A percentile compares a stretch with the other conserved stretches of the same genome.
phyloP scores from a whole-genome alignment of 2,329 filamentous ascomycete genomes.

The Ceratocystis eucalypticola region DNA sequence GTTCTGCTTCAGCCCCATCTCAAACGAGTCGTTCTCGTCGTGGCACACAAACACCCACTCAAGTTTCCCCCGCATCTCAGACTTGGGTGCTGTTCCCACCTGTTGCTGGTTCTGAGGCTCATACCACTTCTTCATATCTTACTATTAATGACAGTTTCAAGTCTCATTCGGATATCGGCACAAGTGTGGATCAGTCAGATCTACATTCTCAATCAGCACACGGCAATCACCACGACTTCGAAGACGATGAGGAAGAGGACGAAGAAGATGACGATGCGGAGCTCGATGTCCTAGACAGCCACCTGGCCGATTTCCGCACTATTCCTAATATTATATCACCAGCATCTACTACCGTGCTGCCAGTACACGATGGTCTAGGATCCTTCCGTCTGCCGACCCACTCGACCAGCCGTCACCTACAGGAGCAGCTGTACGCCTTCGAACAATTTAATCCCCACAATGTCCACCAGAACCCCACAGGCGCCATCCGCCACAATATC shows the following conservation, averaged over 20 bases:
- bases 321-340: constrained; percentile 27
- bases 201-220: constrained; percentile 14
- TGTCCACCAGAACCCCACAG: constrained; percentile 32
- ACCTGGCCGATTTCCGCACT: constrained; percentile 74
- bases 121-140: constrained; percentile 17
- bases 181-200: constrained; percentile 19
- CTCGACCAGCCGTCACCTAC: constrained; percentile 42
- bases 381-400: constrained; percentile 58
- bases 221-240: constrained; percentile 15
- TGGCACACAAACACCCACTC: constrained; percentile 3
- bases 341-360: constrained; percentile 58
- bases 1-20: constrained; percentile 13
- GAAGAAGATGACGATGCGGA: constrained; percentile 53
- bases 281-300: constrained; percentile 84
- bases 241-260: constrained; percentile 7
- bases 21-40: constrained; percentile 13
- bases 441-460: constrained; percentile 69
- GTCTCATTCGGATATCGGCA: constrained; percentile 13
- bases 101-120: constrained; percentile 39
- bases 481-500: constrained; percentile 37
- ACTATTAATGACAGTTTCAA: constrained; percentile 17
- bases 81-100: constrained; percentile 97
- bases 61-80: constrained; percentile 22
- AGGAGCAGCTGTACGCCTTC: constrained; percentile 80
- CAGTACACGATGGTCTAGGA: constrained; percentile 81